phyloP scores from a whole-genome alignment of 306 rosid genomes.

The Fragaria vesca region DNA sequence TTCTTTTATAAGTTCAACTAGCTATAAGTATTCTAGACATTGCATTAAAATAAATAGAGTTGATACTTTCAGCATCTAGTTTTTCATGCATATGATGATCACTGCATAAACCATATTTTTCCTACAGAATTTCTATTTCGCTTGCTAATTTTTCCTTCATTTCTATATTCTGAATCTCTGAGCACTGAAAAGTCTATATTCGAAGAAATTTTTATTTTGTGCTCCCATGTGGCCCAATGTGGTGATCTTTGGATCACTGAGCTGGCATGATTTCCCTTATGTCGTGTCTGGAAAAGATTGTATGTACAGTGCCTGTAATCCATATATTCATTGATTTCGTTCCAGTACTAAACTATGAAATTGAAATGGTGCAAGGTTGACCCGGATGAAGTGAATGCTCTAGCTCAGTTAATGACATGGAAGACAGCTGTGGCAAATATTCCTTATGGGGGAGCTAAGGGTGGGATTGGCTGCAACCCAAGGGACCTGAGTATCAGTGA shows the following conservation, averaged over 20 bases:
- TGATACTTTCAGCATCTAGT: not conserved
- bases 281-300: not conserved
- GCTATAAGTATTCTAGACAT: not conserved
- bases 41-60: not conserved
- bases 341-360: constrained; percentile 5
- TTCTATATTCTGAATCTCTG: not conserved
- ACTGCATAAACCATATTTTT: not conserved
- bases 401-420: constrained; percentile 87
- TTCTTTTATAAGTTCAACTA: not conserved
- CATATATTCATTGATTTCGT: not conserved
- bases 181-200: not conserved
- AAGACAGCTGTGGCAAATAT: constrained; percentile 70
- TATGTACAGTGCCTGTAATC: not conserved
- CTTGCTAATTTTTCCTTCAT: not conserved
- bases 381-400: constrained; percentile 77
- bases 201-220: not conserved
- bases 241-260: not conserved
- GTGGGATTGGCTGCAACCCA: constrained; percentile 77
- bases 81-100: not conserved
- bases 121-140: not conserved
- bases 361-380: constrained; percentile 53
- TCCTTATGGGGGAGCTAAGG: constrained; percentile 89
- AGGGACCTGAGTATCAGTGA: constrained; percentile 60
- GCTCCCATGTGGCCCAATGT: not conserved
- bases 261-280: not conserved